phyloP scores from a whole-genome alignment of 306 rosid species.

The Vigna angularis region DNA sequence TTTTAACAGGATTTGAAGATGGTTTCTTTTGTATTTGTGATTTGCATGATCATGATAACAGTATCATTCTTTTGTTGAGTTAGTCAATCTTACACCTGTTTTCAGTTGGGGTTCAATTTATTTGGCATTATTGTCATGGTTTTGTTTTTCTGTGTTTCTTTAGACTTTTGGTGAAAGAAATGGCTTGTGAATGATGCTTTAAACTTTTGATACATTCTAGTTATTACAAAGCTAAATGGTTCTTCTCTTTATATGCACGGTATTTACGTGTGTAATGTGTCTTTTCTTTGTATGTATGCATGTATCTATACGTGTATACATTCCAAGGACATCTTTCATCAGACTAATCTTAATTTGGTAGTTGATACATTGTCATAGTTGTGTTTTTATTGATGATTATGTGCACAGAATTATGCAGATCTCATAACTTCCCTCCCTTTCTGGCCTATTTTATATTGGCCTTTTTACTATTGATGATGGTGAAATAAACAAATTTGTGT shows the following conservation, averaged over 20 bases:
- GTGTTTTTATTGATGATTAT: slow-evolving; percentile 22
- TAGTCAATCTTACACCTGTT: background rate
- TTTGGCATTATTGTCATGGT: background rate
- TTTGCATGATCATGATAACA: background rate
- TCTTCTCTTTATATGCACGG: background rate
- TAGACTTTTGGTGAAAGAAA: slow-evolving; percentile 14
- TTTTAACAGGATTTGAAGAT: slow-evolving; percentile 3
- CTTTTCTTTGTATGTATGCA: background rate
- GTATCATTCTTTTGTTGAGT: background rate
- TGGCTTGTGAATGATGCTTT: slow-evolving; percentile 3
- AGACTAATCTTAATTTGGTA: background rate
- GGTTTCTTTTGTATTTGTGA: slow-evolving; percentile 9
- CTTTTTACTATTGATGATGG: background rate
- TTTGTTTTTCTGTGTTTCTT: background rate
- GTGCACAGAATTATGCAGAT: background rate
- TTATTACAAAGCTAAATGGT: background rate
- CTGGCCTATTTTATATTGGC: background rate
- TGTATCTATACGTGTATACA: background rate
- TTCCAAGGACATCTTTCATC: background rate
- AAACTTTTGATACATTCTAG: background rate
- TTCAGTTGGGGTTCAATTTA: background rate
- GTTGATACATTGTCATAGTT: background rate
- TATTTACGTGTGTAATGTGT: background rate
- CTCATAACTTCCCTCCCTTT: too few relatives aligned
- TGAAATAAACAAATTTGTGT: background rate